Conservation (phyloP, 2,329 filamentous ascomycete species). For the Botryosphaeria dothidea region DNA sequence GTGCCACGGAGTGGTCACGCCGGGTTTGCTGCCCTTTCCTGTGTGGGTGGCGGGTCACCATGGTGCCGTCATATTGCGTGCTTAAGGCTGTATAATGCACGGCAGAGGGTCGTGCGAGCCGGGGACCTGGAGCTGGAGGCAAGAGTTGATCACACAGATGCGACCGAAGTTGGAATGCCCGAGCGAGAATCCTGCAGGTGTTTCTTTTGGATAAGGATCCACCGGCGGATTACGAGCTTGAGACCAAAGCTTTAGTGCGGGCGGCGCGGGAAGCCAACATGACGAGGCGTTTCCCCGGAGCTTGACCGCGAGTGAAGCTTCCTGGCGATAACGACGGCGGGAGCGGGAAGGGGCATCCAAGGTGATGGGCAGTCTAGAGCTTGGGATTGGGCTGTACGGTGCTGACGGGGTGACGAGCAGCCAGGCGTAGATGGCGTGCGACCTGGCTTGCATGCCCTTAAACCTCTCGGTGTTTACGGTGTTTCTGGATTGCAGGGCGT, state of each 20-base stretch:
- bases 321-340: neutral
- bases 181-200: slow-evolving; percentile 6
- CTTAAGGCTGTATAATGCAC: slow-evolving; percentile 6
- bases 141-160: neutral
- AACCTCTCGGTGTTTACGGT: neutral
- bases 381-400: neutral
- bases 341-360: neutral
- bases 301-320: neutral
- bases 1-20: neutral
- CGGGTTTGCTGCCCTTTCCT: neutral
- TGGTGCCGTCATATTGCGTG: slow-evolving; percentile 14
- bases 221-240: neutral
- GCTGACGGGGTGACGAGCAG: slow-evolving; percentile 3
- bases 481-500: neutral
- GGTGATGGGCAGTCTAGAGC: neutral
- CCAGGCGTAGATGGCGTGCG: slow-evolving; percentile 15
- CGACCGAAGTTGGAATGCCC: slow-evolving; percentile 1
- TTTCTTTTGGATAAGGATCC: neutral
- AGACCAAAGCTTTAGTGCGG: neutral
- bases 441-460: neutral
- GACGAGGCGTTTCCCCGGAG: neutral
- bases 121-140: neutral
- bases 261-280: neutral
- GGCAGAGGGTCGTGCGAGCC: neutral
- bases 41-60: slow-evolving; percentile 15